phyloP scores from a whole-genome alignment of 495 filamentous ascomycete species.

The Daldinia decipiens region DNA sequence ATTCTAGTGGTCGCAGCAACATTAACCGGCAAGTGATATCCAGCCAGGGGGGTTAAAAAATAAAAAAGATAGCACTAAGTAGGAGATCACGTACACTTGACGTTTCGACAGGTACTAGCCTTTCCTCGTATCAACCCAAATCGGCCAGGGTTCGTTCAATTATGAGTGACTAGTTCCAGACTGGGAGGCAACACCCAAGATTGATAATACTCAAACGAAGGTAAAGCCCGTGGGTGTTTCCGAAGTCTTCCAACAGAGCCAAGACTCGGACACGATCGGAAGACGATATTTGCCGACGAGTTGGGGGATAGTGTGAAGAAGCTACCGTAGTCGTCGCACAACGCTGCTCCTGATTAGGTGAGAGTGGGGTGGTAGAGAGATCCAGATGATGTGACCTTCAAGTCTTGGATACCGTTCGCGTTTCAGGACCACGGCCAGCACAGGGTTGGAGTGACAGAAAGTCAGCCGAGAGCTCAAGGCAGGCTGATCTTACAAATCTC shows the following conservation, averaged over 20 bases:
- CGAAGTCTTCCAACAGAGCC: slow-evolving; percentile 34
- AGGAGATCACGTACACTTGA: slow-evolving; percentile 54
- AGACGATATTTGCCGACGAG: slow-evolving; percentile 32
- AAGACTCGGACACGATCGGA: slow-evolving; percentile 25
- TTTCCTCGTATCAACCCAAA: slow-evolving; percentile 33
- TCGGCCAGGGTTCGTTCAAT: slow-evolving; percentile 29
- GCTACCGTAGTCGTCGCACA: slow-evolving; percentile 38
- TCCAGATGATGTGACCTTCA: slow-evolving; percentile 39
- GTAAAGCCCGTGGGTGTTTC: slow-evolving; percentile 19
- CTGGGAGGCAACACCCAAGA: slow-evolving; percentile 25
- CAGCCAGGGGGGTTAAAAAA: slow-evolving; percentile 46
- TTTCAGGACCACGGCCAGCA: slow-evolving; percentile 46
- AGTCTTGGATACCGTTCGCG: slow-evolving; percentile 47
- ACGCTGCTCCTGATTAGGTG: slow-evolving; percentile 33
- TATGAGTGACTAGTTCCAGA: slow-evolving; percentile 29
- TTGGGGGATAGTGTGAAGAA: slow-evolving; percentile 32
- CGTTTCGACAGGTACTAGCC: slow-evolving; percentile 50
- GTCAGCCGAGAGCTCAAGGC: slow-evolving; percentile 22
- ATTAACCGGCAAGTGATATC: slow-evolving; percentile 45
- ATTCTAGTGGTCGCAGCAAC: slow-evolving; percentile 38
- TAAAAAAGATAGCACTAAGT: slow-evolving; percentile 39
- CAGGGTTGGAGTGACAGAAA: slow-evolving; percentile 33
- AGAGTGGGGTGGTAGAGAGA: slow-evolving; percentile 39
- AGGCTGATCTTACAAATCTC: not conserved
- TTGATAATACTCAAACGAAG: slow-evolving; percentile 38